A percentile compares a stretch with the other conserved stretches of the same genome.
These are phyloP conservation scores for Chytriomyces confervae DNA, from an alignment of 192 early-diverging fungal species.

Conservation along the genomic window DNA sequence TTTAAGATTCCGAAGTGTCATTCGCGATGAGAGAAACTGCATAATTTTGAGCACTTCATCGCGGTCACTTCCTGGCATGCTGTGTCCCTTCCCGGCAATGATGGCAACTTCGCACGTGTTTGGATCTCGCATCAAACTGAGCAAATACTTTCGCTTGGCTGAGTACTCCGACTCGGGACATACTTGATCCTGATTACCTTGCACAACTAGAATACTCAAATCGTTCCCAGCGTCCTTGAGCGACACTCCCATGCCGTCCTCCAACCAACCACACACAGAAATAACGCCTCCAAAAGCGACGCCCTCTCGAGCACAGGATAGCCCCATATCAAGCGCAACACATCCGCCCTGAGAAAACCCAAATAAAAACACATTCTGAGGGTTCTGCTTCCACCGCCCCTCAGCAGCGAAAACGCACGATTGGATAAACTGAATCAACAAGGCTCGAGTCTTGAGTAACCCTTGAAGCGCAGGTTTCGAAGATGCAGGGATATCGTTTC, in stretches of 20 bases:
- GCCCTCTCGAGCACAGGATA: conserved; percentile 36
- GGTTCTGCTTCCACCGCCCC: conserved; percentile 40
- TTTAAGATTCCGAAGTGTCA: conserved; percentile 55
- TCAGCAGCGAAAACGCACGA: conserved; percentile 47
- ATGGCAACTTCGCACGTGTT: conserved; percentile 40
- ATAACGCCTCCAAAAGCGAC: conserved; percentile 56
- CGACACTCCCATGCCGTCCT: conserved; percentile 16
- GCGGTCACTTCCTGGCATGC: conserved; percentile 56
- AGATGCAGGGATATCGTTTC: conserved; percentile 43
- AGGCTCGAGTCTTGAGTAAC: conserved; percentile 49
- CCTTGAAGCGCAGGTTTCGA: conserved; percentile 51
- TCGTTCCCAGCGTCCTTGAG: conserved; percentile 31
- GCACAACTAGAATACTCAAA: conserved; percentile 59
- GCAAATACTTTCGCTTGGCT: not conserved
- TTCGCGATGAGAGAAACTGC: conserved; percentile 63
- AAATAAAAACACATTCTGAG: conserved; percentile 63
- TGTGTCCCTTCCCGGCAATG: conserved; percentile 62
- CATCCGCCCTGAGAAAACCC: conserved; percentile 79
- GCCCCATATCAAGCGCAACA: conserved; percentile 67
- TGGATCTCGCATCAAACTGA: conserved; percentile 37
- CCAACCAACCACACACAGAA: conserved; percentile 64
- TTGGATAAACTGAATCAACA: conserved; percentile 53
- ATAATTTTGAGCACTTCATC: conserved; percentile 69
- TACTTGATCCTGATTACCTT: conserved; percentile 61
- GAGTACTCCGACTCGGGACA: conserved; percentile 37